These are phyloP conservation scores for Pneumocystis sp. DNA, from an alignment of 1,139 yeast genomes.

Conservation along the genomic window DNA sequence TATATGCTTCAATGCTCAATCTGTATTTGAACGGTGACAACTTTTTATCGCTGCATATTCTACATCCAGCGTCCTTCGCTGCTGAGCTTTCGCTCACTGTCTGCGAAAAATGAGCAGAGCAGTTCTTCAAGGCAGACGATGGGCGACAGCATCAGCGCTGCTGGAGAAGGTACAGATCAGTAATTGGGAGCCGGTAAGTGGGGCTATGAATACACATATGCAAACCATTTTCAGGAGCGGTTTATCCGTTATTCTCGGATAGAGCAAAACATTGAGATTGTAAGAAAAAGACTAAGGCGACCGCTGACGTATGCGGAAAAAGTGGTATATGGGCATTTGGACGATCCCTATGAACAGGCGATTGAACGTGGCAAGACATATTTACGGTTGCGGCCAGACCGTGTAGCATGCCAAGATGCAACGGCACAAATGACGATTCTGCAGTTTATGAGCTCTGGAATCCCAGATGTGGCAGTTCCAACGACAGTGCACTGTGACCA, in stretches of 20 bases:
- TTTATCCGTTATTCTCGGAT: constrained; percentile 13
- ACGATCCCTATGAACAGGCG: constrained; percentile 85
- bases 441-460: constrained; percentile 95
- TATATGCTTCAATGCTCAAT: no score
- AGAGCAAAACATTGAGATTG: constrained; percentile 69
- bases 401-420: constrained; percentile 99
- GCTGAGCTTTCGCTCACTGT: no score
- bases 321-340: constrained; percentile 88
- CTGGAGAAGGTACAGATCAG: neutral
- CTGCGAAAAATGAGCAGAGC: no score
- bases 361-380: constrained; percentile 93
- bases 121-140: neutral
- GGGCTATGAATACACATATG: neutral
- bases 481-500: constrained; percentile 98
- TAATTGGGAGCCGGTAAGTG: neutral
- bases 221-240: neutral
- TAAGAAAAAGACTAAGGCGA: constrained; percentile 72
- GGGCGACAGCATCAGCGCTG: neutral
- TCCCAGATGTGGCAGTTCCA: constrained; percentile 90
- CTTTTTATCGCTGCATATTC: no score
- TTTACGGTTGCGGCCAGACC: constrained; percentile 94
- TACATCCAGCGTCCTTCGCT: no score
- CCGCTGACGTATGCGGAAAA: constrained; percentile 97
- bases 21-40: no score
- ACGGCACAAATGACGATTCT: constrained; percentile 99